Percentiles rank a stretch among this genome's conserved stretches.
phyloP scores from a whole-genome alignment of 2,329 filamentous ascomycete species.

The Penicillium thymicola region DNA sequence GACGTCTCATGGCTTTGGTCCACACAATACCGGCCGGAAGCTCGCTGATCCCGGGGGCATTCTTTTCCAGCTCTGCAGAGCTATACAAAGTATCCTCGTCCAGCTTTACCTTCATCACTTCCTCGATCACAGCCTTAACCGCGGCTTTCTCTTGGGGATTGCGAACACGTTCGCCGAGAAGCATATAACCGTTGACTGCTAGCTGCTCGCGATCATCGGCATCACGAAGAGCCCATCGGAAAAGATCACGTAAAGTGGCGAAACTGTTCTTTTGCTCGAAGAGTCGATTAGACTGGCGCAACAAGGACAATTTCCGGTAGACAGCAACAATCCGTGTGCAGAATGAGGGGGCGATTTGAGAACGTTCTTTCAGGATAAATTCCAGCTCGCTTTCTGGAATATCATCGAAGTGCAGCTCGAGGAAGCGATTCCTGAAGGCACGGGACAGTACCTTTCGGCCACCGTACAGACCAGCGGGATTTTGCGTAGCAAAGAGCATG shows the following conservation, averaged over 20 bases:
- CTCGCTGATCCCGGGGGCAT: slow-evolving; percentile 45
- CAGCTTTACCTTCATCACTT: slow-evolving; percentile 81
- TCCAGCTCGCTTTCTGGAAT: slow-evolving; percentile 94
- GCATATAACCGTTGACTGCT: slow-evolving; percentile 90
- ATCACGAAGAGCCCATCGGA: slow-evolving; percentile 85
- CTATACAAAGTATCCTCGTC: slow-evolving; percentile 72
- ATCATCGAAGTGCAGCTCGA: slow-evolving; percentile 96
- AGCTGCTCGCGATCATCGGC: slow-evolving; percentile 85
- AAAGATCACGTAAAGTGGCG: slow-evolving; percentile 90
- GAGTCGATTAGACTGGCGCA: slow-evolving; percentile 83
- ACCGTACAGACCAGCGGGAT: slow-evolving; percentile 91
- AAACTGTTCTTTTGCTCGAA: slow-evolving; percentile 99
- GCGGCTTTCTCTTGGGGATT: slow-evolving; percentile 79
- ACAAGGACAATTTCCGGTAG: slow-evolving; percentile 84
- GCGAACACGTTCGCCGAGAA: slow-evolving; percentile 90
- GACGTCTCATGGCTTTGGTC: slow-evolving; percentile 89
- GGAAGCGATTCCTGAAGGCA: slow-evolving; percentile 92
- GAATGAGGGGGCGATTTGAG: slow-evolving; percentile 85
- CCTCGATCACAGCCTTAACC: slow-evolving; percentile 85
- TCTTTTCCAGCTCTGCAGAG: slow-evolving; percentile 54
- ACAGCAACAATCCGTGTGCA: slow-evolving; percentile 87
- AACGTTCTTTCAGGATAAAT: slow-evolving; percentile 83
- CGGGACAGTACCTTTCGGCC: slow-evolving; percentile 89
- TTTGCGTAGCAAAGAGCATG: slow-evolving; percentile 97
- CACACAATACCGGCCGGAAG: slow-evolving; percentile 66